These are phyloP conservation scores for Coniella lustricola DNA, from an alignment of 2,329 filamentous ascomycete genomes.

Conservation along the genomic window DNA sequence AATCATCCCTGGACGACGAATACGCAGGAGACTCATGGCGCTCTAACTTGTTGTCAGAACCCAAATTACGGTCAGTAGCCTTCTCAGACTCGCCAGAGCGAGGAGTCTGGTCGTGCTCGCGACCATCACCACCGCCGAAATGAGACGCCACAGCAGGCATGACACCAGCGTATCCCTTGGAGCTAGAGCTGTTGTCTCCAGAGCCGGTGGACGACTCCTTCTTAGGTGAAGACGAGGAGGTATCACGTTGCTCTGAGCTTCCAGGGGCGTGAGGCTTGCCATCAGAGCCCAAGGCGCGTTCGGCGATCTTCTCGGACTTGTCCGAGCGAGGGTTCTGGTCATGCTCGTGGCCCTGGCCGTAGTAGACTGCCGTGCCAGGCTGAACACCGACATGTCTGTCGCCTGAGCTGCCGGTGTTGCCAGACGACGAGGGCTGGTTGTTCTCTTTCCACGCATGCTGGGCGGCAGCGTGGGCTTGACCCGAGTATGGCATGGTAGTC, in stretches of 20 bases:
- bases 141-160: not conserved
- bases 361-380: slow-evolving; percentile 2
- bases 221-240: not conserved
- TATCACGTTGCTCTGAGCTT: too few relatives aligned
- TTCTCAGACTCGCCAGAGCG: slow-evolving; percentile 1
- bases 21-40: too few relatives aligned
- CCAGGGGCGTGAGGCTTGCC: slow-evolving; percentile 2
- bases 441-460: slow-evolving; percentile 7
- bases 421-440: not conserved
- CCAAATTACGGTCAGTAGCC: slow-evolving; percentile 1
- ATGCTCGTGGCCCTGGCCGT: slow-evolving; percentile 9
- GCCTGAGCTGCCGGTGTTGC: too few relatives aligned
- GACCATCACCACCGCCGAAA: slow-evolving; percentile 6
- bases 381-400: not conserved
- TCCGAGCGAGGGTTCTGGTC: slow-evolving; percentile 2
- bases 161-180: too few relatives aligned
- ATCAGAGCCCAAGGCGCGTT: slow-evolving; percentile 5
- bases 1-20: not conserved
- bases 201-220: not conserved
- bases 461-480: slow-evolving; percentile 7
- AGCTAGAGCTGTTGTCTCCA: not conserved
- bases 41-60: slow-evolving; percentile 14
- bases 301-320: slow-evolving; percentile 5
- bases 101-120: slow-evolving; percentile 6
- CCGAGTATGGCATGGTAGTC: not conserved